These are phyloP conservation scores for Veloporphyrellus conicus DNA, from an alignment of 1,284 basidiomycete genomes.

Conservation along the genomic window DNA sequence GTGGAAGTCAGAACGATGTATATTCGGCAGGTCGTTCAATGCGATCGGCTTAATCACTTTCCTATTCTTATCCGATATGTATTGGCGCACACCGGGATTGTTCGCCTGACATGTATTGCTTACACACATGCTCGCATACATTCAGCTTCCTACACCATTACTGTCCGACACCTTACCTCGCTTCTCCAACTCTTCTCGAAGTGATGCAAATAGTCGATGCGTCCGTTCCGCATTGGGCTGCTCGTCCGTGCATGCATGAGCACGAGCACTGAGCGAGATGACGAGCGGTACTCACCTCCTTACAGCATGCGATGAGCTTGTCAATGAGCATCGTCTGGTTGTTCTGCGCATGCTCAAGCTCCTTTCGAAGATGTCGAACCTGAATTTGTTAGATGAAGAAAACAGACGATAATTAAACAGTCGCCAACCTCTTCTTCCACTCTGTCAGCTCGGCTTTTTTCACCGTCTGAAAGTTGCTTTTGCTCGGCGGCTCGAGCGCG, in stretches of 20 bases:
- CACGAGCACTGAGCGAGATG: neutral
- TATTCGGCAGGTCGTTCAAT: too few species aligned
- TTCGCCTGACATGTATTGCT: constrained; percentile 10
- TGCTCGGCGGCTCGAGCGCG: constrained; percentile 79
- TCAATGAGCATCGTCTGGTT: constrained; percentile 73
- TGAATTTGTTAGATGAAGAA: constrained; percentile 28
- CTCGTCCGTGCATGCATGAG: constrained; percentile 21
- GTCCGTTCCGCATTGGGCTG: constrained; percentile 77
- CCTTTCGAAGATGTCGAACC: constrained; percentile 63
- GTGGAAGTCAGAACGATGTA: too few species aligned
- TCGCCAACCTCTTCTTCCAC: constrained; percentile 62
- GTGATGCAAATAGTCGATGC: constrained; percentile 69
- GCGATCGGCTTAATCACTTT: neutral
- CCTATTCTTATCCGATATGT: constrained; percentile 2
- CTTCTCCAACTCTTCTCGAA: constrained; percentile 76
- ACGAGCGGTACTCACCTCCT: constrained; percentile 56
- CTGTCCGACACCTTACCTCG: constrained; percentile 48
- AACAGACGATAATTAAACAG: constrained; percentile 18
- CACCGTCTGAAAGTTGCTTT: constrained; percentile 70
- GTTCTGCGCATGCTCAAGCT: constrained; percentile 68
- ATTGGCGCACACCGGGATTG: constrained; percentile 8
- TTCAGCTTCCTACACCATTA: constrained; percentile 47
- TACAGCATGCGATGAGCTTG: constrained; percentile 74
- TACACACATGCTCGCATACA: constrained; percentile 13
- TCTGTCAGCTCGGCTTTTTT: constrained; percentile 62